phyloP scores from a whole-genome alignment of 164 flowering plant genomes.

The Piper longum region DNA sequence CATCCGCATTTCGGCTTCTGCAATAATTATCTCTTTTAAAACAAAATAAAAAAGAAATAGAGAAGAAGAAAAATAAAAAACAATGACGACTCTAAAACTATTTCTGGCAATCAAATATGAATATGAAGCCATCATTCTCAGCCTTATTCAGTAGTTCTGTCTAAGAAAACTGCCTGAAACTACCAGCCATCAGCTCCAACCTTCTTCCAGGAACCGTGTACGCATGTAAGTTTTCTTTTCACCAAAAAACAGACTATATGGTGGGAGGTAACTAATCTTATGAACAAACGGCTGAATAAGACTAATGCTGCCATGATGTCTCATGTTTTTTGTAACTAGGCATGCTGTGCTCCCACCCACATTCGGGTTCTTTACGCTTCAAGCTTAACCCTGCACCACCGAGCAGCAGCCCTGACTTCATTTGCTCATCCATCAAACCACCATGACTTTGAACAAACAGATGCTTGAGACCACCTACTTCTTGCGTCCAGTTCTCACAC shows the following conservation, averaged over 20 bases:
- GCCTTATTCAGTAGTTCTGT: conserved; percentile 26
- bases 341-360: conserved; percentile 49
- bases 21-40: conserved; percentile 5
- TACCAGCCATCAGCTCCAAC: conserved; percentile 15
- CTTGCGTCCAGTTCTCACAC: conserved; percentile 23
- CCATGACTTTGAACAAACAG: conserved; percentile 26
- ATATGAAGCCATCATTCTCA: conserved; percentile 19
- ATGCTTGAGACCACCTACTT: conserved; percentile 20
- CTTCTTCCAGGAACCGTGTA: conserved; percentile 1
- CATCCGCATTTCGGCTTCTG: conserved; percentile 3
- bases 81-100: conserved; percentile 7
- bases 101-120: conserved; percentile 9
- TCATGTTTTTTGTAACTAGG: conserved; percentile 27
- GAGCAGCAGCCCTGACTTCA: conserved; percentile 21
- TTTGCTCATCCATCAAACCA: conserved; percentile 35
- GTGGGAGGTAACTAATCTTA: background rate
- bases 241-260: background rate
- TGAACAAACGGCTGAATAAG: background rate
- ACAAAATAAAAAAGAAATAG: conserved; percentile 4
- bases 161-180: conserved; percentile 8
- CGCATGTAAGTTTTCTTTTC: background rate
- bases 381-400: conserved; percentile 31
- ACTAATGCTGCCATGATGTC: conserved; percentile 35
- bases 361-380: conserved; percentile 74
- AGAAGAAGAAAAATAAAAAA: conserved; percentile 1